phyloP scores from a whole-genome alignment of 129 eudicot species.

The Arctium lappa region DNA sequence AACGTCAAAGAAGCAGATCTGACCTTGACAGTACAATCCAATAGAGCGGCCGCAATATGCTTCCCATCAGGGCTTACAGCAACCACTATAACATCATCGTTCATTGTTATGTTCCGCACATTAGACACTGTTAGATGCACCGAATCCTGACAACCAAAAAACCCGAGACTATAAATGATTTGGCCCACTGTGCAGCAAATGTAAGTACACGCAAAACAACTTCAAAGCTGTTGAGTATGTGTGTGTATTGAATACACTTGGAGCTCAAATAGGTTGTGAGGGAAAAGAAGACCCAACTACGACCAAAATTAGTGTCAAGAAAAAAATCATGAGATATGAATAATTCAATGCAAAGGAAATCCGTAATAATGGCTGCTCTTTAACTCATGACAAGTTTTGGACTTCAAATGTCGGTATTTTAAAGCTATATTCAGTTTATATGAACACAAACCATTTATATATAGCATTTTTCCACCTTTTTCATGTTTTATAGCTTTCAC shows the following conservation, averaged over 20 bases:
- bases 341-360: too few species aligned
- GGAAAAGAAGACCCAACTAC: background rate
- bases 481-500: background rate
- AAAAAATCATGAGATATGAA: too few species aligned
- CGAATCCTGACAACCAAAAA: constrained; percentile 43
- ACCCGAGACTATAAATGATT: background rate
- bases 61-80: constrained; percentile 80
- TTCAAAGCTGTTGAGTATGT: background rate
- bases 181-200: background rate
- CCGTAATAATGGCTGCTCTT: background rate
- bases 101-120: constrained; percentile 63
- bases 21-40: constrained; percentile 91
- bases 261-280: background rate
- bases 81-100: constrained; percentile 82
- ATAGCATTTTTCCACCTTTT: background rate
- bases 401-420: background rate
- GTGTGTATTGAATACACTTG: background rate
- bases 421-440: background rate
- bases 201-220: background rate
- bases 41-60: constrained; percentile 76
- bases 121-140: constrained; percentile 67
- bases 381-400: background rate
- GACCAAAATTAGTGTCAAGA: too few species aligned
- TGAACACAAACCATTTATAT: background rate
- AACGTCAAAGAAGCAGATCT: constrained; percentile 12